Percentiles rank a stretch among this genome's conserved stretches.
Evolutionary conservation across 805 yeast genomes (phyloP).

Genomic region (Suhomyces kilbournensis): DNA sequence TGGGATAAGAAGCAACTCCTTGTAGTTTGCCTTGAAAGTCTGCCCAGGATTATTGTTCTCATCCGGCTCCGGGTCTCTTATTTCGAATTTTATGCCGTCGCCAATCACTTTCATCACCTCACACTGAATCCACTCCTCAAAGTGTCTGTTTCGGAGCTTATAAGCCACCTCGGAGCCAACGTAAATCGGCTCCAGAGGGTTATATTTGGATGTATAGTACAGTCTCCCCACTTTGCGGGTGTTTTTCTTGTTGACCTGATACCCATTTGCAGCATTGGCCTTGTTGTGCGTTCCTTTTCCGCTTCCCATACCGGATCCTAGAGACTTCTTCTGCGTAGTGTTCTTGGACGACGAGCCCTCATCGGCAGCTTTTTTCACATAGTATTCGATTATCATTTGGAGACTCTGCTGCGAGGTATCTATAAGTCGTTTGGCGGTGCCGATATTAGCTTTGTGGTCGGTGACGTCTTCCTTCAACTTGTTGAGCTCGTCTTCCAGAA

Average conservation of each 20-base stretch:
- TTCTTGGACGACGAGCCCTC: conserved; percentile 5
- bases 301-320: neutral
- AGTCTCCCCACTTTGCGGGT: conserved; percentile 39
- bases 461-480: conserved; percentile 39
- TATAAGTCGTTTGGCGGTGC: conserved; percentile 42
- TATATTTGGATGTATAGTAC: conserved; percentile 52
- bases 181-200: conserved; percentile 54
- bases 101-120: conserved; percentile 74
- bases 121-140: conserved; percentile 97
- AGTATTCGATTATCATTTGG: conserved; percentile 38
- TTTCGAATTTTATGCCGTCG: conserved; percentile 75
- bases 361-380: conserved; percentile 17
- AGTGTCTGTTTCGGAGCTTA: conserved; percentile 63
- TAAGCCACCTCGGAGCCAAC: conserved; percentile 88
- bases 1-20: conserved; percentile 75
- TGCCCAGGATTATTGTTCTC: conserved; percentile 87
- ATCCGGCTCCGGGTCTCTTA: conserved; percentile 97
- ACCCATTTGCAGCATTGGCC: conserved; percentile 1
- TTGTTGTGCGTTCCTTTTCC: neutral
- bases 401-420: conserved; percentile 46
- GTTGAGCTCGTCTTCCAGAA: conserved; percentile 39
- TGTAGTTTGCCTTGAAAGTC: conserved; percentile 75
- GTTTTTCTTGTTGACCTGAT: conserved; percentile 10
- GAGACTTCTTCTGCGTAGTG: conserved; percentile 8
- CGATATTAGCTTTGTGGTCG: conserved; percentile 58